Evolutionary conservation across 169 alveolate species (phyloP).

Genomic region (Cryptosporidium baileyi): DNA sequence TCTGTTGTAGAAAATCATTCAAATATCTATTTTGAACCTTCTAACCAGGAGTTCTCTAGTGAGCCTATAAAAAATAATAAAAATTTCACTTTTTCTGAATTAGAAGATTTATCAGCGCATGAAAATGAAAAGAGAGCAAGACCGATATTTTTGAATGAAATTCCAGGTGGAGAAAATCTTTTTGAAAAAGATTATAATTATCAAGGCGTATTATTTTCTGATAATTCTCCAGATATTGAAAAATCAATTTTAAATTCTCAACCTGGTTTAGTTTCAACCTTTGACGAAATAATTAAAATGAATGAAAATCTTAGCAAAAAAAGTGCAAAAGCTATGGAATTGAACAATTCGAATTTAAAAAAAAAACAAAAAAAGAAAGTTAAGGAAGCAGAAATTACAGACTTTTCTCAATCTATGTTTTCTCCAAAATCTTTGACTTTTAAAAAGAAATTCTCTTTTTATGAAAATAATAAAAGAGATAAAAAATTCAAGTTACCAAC

Average conservation of each 20-base stretch:
- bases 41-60: no score
- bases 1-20: no score
- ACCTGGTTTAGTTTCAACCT: no score
- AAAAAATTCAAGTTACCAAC: not conserved
- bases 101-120: slow-evolving; percentile 43
- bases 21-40: no score
- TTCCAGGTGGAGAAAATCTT: slow-evolving; percentile 9
- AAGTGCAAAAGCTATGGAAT: no score
- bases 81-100: not conserved
- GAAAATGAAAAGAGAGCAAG: not conserved
- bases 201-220: slow-evolving; percentile 30
- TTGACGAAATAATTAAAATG: no score
- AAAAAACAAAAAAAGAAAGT: not conserved
- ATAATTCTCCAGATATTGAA: not conserved
- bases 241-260: no score
- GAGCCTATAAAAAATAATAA: not conserved
- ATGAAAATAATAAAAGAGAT: not conserved
- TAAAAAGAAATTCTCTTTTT: not conserved
- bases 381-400: not conserved
- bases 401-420: no score
- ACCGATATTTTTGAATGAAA: slow-evolving; percentile 10
- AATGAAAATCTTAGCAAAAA: no score
- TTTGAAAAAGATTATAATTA: not conserved
- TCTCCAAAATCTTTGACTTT: not conserved
- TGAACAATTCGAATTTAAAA: not conserved